These are phyloP conservation scores for Verticillium zaregamsianum DNA, from an alignment of 2,329 filamentous ascomycete species.

Conservation along the genomic window DNA sequence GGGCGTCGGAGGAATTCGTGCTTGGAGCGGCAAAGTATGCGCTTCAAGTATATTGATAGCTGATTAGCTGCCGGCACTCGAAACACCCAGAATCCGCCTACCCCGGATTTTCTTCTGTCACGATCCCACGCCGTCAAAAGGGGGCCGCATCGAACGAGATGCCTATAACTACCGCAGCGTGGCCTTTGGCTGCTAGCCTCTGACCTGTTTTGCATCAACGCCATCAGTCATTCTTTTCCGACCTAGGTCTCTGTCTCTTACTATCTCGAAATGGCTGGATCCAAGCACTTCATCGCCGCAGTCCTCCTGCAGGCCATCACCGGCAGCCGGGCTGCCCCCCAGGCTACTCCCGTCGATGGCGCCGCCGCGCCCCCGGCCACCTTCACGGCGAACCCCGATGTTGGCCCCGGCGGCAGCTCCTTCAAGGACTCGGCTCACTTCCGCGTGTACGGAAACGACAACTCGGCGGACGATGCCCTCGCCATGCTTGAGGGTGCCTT, in stretches of 20 bases:
- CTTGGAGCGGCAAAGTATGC: neutral
- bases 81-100: neutral
- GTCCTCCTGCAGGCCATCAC: neutral
- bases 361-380: slow-evolving; percentile 14
- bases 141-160: neutral
- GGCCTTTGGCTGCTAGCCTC: neutral
- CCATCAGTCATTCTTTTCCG: neutral
- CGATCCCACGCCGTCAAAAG: neutral
- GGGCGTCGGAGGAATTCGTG: neutral
- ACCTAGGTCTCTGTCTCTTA: neutral
- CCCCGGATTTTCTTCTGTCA: neutral
- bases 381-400: slow-evolving; percentile 23
- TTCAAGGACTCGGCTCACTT: slow-evolving; percentile 33
- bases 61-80: neutral
- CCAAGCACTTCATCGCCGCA: slow-evolving; percentile 1
- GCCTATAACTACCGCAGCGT: neutral
- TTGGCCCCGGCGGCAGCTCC: slow-evolving; percentile 25
- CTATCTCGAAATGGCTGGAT: neutral
- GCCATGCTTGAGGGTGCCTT: slow-evolving; percentile 41
- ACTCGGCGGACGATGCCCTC: slow-evolving; percentile 22
- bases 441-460: slow-evolving; percentile 28
- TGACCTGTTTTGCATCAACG: neutral
- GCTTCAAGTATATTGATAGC: neutral
- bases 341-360: slow-evolving; percentile 23
- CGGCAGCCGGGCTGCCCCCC: slow-evolving; percentile 2